These are phyloP conservation scores for Bolboschoenus planiculmis DNA, from an alignment of 176 grass and related monocot species.

Conservation along the genomic window DNA sequence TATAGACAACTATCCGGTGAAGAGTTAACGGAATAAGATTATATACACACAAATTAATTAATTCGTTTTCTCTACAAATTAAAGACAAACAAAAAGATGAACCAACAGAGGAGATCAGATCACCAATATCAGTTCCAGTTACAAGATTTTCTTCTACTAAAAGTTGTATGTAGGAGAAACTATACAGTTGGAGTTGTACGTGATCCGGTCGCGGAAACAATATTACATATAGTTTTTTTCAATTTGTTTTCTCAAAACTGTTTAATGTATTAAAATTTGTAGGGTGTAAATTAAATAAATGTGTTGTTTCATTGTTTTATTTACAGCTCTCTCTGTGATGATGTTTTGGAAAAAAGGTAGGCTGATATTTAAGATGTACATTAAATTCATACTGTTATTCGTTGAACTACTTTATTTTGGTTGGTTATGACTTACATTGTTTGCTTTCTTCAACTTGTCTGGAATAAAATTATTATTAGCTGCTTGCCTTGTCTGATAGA, in stretches of 20 bases:
- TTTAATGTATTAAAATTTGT: not conserved
- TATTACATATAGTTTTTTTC: not conserved
- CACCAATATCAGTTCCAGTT: slow-evolving; percentile 4
- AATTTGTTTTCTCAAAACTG: not conserved
- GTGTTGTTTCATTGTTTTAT: not conserved
- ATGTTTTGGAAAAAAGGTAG: not conserved
- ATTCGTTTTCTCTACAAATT: slow-evolving; percentile 17
- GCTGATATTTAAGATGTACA: slow-evolving; percentile 21
- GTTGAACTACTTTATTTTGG: slow-evolving; percentile 9
- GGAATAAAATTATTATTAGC: too few relatives aligned
- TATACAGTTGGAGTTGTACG: not conserved
- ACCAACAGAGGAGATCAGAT: slow-evolving; percentile 8
- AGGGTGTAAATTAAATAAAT: slow-evolving; percentile 7
- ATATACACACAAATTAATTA: not conserved
- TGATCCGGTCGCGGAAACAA: not conserved
- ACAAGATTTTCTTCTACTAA: not conserved
- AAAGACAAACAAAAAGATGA: not conserved
- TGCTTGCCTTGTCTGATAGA: not conserved
- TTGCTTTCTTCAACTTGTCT: not conserved
- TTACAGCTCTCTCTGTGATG: slow-evolving; percentile 10
- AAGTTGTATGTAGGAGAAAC: slow-evolving; percentile 13
- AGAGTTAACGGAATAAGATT: slow-evolving; percentile 8
- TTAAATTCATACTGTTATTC: slow-evolving; percentile 20
- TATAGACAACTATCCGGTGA: slow-evolving; percentile 46
- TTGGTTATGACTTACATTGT: slow-evolving; percentile 11